phyloP scores from a whole-genome alignment of 768 basidiomycete species.

The Mrakia frigida region DNA sequence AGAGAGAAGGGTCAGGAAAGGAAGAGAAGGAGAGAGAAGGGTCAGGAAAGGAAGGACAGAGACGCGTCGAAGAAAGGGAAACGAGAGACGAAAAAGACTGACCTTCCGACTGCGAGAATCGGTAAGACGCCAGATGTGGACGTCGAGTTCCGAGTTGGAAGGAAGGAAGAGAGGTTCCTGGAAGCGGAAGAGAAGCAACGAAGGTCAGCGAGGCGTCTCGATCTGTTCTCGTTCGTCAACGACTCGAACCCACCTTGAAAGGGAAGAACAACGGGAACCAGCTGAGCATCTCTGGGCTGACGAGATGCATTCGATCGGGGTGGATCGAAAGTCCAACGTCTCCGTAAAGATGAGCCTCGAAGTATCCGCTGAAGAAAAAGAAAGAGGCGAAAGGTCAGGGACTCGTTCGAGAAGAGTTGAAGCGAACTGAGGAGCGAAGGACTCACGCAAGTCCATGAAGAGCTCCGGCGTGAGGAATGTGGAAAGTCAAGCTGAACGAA shows the following conservation, averaged over 20 bases:
- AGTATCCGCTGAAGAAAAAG: conserved; percentile 60
- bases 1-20: neutral
- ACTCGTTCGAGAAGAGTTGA: neutral
- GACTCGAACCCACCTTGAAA: conserved; percentile 58
- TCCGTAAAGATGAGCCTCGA: conserved; percentile 89
- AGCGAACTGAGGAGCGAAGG: neutral
- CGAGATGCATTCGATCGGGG: conserved; percentile 73
- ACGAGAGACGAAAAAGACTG: too few species aligned
- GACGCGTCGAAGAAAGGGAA: neutral
- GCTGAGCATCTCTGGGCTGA: conserved; percentile 95
- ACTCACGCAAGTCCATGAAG: conserved; percentile 74
- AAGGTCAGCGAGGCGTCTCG: neutral
- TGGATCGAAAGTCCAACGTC: conserved; percentile 89
- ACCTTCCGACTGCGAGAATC: conserved; percentile 59
- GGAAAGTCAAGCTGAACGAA: conserved; percentile 57
- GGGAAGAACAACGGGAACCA: conserved; percentile 99
- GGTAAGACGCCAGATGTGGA: conserved; percentile 90
- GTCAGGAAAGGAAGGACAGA: neutral
- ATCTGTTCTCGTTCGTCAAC: too few species aligned
- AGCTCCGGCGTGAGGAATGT: conserved; percentile 89
- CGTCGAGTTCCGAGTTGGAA: conserved; percentile 81
- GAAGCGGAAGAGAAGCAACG: neutral
- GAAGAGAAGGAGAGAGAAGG: neutral
- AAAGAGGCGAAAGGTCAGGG: neutral
- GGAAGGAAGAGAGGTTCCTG: conserved; percentile 93